Base-by-base conservation (phyloP, 2,329 filamentous ascomycete species). In the Claviceps maximensis region DNA sequence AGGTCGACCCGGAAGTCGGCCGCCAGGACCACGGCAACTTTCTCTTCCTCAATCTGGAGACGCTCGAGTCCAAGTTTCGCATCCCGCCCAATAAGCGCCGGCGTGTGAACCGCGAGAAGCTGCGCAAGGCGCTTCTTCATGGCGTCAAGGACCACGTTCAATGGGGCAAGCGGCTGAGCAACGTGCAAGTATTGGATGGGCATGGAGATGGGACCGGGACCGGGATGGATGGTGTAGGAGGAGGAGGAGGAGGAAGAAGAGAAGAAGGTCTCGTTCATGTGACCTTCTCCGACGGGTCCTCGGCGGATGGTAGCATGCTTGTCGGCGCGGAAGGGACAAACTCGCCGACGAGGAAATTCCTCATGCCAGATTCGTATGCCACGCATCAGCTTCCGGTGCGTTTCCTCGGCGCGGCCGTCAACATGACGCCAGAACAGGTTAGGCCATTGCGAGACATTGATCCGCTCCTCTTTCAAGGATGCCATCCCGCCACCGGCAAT, bases 401-500 rank as follows among this genome's bases (percentile, higher is more conserved):
- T 21, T 58, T 74, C 49, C 57, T 71, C 21, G 71, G 71, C 5
- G 65, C 65, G 2, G 63, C 66, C 4, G 59, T 69, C 1, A 60
- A 68, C 49, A 62, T 74, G 54, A 69, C 65, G 1, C 62, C 67
- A 23, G 62, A 67, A 57, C 58, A 69, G 66, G 63, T 59, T 67
- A 57, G 60, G 64, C 58, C 67, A 7, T 63, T 76, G 8, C 66
- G 70, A n/a, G 66, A 64, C 1, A 69, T 80, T 27, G 76, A 80
- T 54, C 76, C 76, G 0, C 69, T 75, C 42, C 71, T 80, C 25
- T 77, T 80, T 59, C 74, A 79, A 54, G 77, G 74, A 2, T 68
- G 71, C 12, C 74, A 81, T 59, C 75, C 77, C 0, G 63, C 69
- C 4, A 75, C 72, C 1, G 70, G 72, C 48, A 69, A 69, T 21